A percentile compares a stretch with the other conserved stretches of the same genome.
Evolutionary conservation across 2,329 filamentous ascomycete species (phyloP).

Genomic region (Fusarium palustre): DNA sequence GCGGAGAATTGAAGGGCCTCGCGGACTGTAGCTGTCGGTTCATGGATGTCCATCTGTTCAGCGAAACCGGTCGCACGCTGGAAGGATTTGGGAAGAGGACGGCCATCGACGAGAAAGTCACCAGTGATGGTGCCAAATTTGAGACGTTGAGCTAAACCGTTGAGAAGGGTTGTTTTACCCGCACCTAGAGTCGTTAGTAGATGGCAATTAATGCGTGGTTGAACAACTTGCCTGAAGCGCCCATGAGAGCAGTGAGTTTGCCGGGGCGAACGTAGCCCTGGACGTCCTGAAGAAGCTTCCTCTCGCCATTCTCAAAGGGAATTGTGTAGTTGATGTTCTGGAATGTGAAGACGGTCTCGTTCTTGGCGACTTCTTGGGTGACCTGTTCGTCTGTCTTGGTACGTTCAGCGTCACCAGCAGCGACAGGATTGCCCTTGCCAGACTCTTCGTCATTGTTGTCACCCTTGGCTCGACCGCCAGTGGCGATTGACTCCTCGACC

Average conservation of each 20-base stretch:
- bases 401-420: conserved; percentile 26
- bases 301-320: conserved; percentile 69
- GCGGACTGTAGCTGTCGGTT: conserved; percentile 73
- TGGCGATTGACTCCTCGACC: conserved; percentile 68
- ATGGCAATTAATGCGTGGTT: rapidly evolving
- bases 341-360: conserved; percentile 69
- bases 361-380: conserved; percentile 65
- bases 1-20: conserved; percentile 76
- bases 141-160: conserved; percentile 79
- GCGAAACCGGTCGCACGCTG: conserved; percentile 81
- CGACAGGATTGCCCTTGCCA: conserved; percentile 47
- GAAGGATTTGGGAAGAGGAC: conserved; percentile 77
- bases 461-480: conserved; percentile 54
- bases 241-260: conserved; percentile 84
- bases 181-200: conserved; percentile 45
- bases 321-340: conserved; percentile 63
- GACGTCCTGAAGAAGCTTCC: conserved; percentile 78
- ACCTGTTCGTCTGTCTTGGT: conserved; percentile 48
- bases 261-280: conserved; percentile 89
- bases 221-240: conserved; percentile 56
- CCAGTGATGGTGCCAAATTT: conserved; percentile 82
- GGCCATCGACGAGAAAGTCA: conserved; percentile 82
- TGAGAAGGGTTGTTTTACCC: conserved; percentile 81
- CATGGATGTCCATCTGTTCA: conserved; percentile 75
- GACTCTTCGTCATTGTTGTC: conserved; percentile 65